Conservation (phyloP, 2,329 filamentous ascomycete genomes). For the Colletotrichum lupini region DNA sequence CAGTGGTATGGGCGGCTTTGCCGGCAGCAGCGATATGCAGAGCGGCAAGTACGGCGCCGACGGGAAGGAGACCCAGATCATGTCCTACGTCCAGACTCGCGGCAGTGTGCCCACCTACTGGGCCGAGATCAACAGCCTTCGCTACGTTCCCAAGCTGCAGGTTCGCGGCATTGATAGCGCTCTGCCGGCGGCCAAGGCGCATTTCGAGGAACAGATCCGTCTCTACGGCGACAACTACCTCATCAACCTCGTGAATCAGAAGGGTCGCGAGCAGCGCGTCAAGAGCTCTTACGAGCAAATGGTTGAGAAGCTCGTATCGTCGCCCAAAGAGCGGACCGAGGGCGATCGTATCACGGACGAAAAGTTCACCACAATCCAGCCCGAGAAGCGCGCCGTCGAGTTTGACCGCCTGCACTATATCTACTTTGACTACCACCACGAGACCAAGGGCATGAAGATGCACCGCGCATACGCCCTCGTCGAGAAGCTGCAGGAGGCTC, state of each 20-base stretch:
- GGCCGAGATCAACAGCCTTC: conserved; percentile 93
- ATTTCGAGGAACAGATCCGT: conserved; percentile 93
- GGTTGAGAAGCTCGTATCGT: conserved; percentile 79
- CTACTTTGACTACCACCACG: conserved; percentile 98
- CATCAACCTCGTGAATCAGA: conserved; percentile 97
- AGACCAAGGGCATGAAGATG: conserved; percentile 96
- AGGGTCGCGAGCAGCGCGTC: conserved; percentile 87
- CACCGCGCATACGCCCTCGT: conserved; percentile 89
- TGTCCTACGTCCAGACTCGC: conserved; percentile 96
- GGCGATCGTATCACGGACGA: conserved; percentile 76
- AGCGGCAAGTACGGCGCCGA: conserved; percentile 73
- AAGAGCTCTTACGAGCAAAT: conserved; percentile 96
- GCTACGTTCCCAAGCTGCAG: conserved; percentile 91
- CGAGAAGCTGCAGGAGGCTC: conserved; percentile 80
- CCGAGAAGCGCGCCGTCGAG: conserved; percentile 65
- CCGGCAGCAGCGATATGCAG: conserved; percentile 79
- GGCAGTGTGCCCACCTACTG: conserved; percentile 97
- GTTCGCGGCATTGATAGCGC: conserved; percentile 87
- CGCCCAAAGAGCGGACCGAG: conserved; percentile 73
- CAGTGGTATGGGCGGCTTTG: conserved; percentile 81
- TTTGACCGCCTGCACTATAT: conserved; percentile 93
- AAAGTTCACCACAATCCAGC: conserved; percentile 84
- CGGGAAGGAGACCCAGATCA: conserved; percentile 83
- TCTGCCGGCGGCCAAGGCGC: conserved; percentile 80
- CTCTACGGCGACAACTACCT: conserved; percentile 97